These are phyloP conservation scores for Castanospermum australe DNA, from an alignment of 306 rosid genomes.

Conservation along the genomic window DNA sequence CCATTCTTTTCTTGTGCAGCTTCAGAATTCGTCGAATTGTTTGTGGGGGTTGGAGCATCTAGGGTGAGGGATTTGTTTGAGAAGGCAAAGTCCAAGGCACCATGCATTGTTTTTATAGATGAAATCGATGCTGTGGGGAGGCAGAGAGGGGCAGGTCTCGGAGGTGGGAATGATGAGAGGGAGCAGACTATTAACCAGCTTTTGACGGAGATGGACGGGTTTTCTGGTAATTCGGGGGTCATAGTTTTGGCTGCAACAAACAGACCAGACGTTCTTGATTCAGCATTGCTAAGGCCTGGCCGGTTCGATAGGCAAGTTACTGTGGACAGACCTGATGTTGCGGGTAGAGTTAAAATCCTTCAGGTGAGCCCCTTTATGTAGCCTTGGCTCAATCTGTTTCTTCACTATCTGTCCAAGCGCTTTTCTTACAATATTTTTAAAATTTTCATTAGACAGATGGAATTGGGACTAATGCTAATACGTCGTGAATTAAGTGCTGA, in stretches of 20 bases:
- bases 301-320: constrained; percentile 80
- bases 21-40: constrained; percentile 73
- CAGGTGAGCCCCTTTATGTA: constrained; percentile 45
- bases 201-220: constrained; percentile 82
- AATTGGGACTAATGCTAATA: neutral
- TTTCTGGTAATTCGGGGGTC: constrained; percentile 78
- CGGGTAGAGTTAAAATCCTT: constrained; percentile 76
- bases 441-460: neutral
- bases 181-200: constrained; percentile 84
- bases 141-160: constrained; percentile 85
- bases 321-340: constrained; percentile 81
- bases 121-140: constrained; percentile 82
- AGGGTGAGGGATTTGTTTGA: constrained; percentile 79
- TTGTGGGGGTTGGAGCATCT: constrained; percentile 77
- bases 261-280: constrained; percentile 75
- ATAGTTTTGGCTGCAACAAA: constrained; percentile 81
- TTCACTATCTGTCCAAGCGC: neutral
- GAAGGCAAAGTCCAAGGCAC: constrained; percentile 80
- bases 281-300: constrained; percentile 70
- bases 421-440: neutral
- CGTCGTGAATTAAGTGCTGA: neutral
- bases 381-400: neutral
- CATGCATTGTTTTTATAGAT: constrained; percentile 80
- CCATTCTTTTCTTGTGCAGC: constrained; percentile 86
- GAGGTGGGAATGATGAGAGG: constrained; percentile 86